These are phyloP conservation scores for Linum usitatissimum DNA, from an alignment of 345 rosid species.

Conservation along the genomic window DNA sequence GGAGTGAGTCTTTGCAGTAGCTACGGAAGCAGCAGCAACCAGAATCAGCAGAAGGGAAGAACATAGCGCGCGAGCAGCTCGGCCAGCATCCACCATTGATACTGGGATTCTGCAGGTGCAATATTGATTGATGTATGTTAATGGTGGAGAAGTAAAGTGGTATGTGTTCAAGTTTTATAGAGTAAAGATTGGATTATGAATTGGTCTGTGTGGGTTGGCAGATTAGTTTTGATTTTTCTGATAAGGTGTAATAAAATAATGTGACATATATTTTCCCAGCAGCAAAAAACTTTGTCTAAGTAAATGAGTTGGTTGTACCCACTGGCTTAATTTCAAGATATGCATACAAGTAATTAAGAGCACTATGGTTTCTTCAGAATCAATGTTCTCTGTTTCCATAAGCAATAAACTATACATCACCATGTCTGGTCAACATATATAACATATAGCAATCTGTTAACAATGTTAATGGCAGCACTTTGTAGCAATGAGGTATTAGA, in stretches of 20 bases:
- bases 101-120: no score
- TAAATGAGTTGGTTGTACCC: not conserved
- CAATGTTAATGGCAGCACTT: no score
- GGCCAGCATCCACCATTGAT: not conserved
- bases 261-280: not conserved
- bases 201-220: not conserved
- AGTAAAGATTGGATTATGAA: not conserved
- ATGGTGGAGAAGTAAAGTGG: not conserved
- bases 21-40: conserved; percentile 24
- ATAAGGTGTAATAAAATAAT: not conserved
- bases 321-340: not conserved
- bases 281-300: not conserved
- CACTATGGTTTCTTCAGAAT: not conserved
- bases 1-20: conserved; percentile 38
- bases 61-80: not conserved
- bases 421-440: no score
- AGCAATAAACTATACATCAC: not conserved
- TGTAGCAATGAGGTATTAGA: no score
- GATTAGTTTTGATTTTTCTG: not conserved
- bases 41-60: not conserved
- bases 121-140: no score
- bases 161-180: not conserved
- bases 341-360: not conserved
- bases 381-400: not conserved
- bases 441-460: no score